Percentiles rank a stretch among this genome's conserved stretches.
Evolutionary conservation across 2,329 filamentous ascomycete genomes (phyloP).

Genomic region (Ophiostoma piceae): DNA sequence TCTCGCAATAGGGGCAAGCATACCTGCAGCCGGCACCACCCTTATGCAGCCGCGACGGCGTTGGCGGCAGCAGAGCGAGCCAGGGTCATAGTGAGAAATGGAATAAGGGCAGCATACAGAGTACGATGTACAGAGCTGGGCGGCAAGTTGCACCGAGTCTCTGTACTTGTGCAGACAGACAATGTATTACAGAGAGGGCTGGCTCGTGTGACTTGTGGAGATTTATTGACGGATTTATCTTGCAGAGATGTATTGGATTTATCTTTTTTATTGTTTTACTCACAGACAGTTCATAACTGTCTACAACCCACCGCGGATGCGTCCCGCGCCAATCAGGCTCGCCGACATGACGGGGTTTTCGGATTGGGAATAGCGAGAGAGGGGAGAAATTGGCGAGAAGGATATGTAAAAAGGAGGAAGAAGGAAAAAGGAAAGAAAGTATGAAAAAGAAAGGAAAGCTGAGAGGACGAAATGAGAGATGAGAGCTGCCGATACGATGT

Average conservation of each 20-base stretch:
- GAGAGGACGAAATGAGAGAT: background rate
- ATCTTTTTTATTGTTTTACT: background rate
- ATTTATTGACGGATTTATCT: background rate
- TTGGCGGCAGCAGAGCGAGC: slow-evolving; percentile 4
- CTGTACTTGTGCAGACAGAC: no score
- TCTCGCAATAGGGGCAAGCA: background rate
- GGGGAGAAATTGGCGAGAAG: background rate
- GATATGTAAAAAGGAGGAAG: no score
- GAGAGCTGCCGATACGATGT: background rate
- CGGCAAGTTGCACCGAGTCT: background rate
- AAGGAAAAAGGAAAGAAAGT: no score
- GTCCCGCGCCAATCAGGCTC: slow-evolving; percentile 12
- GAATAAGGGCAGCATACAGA: background rate
- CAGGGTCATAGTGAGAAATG: background rate
- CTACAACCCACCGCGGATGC: background rate
- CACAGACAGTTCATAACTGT: background rate
- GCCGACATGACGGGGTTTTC: background rate
- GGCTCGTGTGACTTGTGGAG: background rate
- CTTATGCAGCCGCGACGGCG: slow-evolving; percentile 12
- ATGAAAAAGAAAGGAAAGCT: no score
- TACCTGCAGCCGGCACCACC: slow-evolving; percentile 12
- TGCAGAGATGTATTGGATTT: background rate
- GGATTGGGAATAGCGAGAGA: background rate
- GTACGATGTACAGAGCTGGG: background rate
- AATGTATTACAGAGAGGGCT: no score